Evolutionary conservation across 2,329 filamentous ascomycete genomes (phyloP), one percentile per base, ranked within the genome.

Genomic region (Colletotrichum simmondsii): DNA sequence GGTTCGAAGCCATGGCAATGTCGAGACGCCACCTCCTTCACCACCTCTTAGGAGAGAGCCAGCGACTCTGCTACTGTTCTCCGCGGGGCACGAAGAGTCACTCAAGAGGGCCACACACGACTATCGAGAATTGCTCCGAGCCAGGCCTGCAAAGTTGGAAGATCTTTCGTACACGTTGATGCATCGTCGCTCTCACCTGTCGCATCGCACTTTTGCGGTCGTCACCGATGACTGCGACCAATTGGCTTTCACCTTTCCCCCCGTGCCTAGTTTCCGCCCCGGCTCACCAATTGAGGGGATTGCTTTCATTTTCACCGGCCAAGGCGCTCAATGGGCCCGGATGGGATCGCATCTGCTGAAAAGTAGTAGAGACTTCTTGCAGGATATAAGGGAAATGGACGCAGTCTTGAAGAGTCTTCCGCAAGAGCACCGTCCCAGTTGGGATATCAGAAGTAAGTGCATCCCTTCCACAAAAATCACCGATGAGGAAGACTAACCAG

Each of bases 241-340:
- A 22, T 24, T 75, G 62, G 19, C 74, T 42, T 80, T 16, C 72
- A 79, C 11, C 49, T 78, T 52, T 70, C 76, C 26, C 75, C 24
- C 68, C 10, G 16, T 30, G 7, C 24, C 69, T 10, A 53, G 30
- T 28, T 76, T 76, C 60, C 46, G 52, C 2, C 32, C 57, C 4
- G 67, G 32, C 22, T 71, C 77, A 11, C 42, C 66, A 5, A 61
- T 26, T 28, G 32, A 26, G 3, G 68, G 63, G 1, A 54, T 77
- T n/a, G 68, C 75, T 0, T 72, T 81, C 32, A 72, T 76, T n/a
- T 87, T 87, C 74, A 86, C 83, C 0, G 85, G 85, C 4, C 85
- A 87, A 67, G 85, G 85, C 1, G 84, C 85, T 0, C 85, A 87
- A 58, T 87, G 85, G 82, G 77, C 80, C 2, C 78, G 77, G 0